Percentiles rank a stretch among this genome's conserved stretches.
phyloP scores from a whole-genome alignment of 129 eudicot genomes.

The Flaveria sonorensis region DNA sequence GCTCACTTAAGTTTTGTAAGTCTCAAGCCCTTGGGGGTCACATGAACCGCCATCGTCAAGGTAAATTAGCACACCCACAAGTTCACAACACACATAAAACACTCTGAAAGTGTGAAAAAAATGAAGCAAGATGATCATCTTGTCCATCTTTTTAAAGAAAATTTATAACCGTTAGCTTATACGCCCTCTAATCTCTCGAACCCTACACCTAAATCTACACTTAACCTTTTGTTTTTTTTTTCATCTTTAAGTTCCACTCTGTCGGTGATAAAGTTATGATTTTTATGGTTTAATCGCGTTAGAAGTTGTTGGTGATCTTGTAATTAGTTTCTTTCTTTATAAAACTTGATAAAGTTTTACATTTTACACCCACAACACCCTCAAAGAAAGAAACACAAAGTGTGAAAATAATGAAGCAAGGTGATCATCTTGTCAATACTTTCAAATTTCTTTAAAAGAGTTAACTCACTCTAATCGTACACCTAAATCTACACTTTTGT shows the following conservation, averaged over 20 bases:
- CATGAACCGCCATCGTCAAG: slow-evolving; percentile 99
- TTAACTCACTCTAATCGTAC: too few relatives aligned
- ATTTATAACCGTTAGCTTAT: too few relatives aligned
- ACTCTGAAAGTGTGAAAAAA: too few relatives aligned
- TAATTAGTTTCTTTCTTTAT: not conserved
- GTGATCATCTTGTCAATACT: slow-evolving; percentile 38
- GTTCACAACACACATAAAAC: not conserved
- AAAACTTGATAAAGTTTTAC: not conserved
- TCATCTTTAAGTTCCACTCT: slow-evolving; percentile 28
- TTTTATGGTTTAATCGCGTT: not conserved
- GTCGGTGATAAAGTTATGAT: not conserved
- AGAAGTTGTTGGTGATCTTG: not conserved
- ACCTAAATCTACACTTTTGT: too few relatives aligned
- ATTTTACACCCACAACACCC: not conserved
- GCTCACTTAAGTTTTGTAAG: slow-evolving; percentile 96
- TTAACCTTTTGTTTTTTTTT: too few relatives aligned
- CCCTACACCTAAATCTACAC: too few relatives aligned
- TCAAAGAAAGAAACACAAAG: not conserved
- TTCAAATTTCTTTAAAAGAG: not conserved
- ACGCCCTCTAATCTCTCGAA: too few relatives aligned
- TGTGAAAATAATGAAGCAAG: too few relatives aligned
- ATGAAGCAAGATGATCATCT: slow-evolving; percentile 20
- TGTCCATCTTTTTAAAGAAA: slow-evolving; percentile 24
- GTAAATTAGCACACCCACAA: slow-evolving; percentile 34
- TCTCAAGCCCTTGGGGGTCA: slow-evolving; percentile 99